phyloP scores from a whole-genome alignment of 345 rosid genomes.

The Murraya koenigii region DNA sequence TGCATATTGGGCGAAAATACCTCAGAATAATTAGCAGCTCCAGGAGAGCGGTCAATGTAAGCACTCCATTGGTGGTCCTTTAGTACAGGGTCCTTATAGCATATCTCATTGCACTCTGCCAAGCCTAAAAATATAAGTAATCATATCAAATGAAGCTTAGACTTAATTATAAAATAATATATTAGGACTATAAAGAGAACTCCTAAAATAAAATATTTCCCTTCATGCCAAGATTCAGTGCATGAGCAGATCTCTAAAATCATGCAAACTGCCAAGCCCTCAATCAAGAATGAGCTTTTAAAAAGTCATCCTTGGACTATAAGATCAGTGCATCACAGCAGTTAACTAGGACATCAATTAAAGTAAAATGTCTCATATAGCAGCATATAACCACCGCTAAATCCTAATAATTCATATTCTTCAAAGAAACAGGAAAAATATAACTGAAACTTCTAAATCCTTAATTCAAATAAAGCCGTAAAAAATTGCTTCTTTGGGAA shows the following conservation, averaged over 20 bases:
- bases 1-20: conserved; percentile 24
- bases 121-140: conserved; percentile 50
- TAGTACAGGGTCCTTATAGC: conserved; percentile 96
- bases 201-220: conserved; percentile 3
- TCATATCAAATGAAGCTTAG: conserved; percentile 10
- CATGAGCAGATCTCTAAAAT: not conserved
- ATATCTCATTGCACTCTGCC: conserved; percentile 73
- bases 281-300: not conserved
- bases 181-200: not conserved
- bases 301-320: not conserved
- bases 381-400: not conserved
- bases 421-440: not conserved
- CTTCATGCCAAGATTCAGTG: not conserved
- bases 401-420: not conserved
- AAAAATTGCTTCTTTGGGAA: not conserved
- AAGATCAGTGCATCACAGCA: not conserved
- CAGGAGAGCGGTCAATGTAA: conserved; percentile 89
- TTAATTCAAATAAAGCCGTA: not conserved
- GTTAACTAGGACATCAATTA: not conserved
- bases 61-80: conserved; percentile 93
- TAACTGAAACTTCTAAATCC: not conserved
- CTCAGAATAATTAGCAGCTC: conserved; percentile 75
- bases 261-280: not conserved
- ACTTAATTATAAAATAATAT: not conserved
- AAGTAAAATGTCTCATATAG: not conserved